These are phyloP conservation scores for Eimeria acervulina DNA, from an alignment of 169 alveolate species.

Conservation along the genomic window DNA sequence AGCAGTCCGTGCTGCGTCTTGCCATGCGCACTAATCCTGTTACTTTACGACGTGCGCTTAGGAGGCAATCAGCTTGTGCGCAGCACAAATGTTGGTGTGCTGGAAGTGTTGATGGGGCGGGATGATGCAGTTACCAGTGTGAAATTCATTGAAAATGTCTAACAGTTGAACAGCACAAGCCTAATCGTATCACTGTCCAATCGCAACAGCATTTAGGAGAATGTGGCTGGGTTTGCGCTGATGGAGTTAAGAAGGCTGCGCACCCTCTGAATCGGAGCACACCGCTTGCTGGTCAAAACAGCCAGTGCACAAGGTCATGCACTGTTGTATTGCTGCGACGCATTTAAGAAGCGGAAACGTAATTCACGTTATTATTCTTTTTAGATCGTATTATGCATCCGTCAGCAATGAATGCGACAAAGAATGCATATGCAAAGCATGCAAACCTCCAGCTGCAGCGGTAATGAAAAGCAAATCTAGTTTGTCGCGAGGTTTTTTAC, in stretches of 20 bases:
- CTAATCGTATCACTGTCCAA: too few relatives aligned
- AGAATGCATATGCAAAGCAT: not conserved
- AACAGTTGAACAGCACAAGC: too few relatives aligned
- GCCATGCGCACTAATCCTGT: too few relatives aligned
- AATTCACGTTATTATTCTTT: not conserved
- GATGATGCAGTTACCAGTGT: too few relatives aligned
- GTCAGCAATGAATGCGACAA: too few relatives aligned
- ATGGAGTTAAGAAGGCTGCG: not conserved
- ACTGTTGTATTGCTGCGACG: not conserved
- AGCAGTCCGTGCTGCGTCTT: too few relatives aligned
- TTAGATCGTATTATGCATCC: too few relatives aligned
- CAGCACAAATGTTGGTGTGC: too few relatives aligned
- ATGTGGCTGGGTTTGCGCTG: not conserved
- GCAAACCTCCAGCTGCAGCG: not conserved
- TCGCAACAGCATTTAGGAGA: not conserved
- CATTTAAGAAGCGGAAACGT: not conserved
- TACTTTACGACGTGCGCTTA: too few relatives aligned
- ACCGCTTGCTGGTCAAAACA: not conserved
- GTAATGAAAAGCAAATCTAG: not conserved
- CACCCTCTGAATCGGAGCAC: not conserved
- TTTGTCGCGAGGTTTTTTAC: not conserved
- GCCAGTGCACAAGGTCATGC: not conserved
- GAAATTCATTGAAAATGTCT: too few relatives aligned
- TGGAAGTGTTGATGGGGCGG: too few relatives aligned
- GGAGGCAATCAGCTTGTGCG: too few relatives aligned